phyloP scores from a whole-genome alignment of 805 yeast genomes.

The Clavispora vitiphila region DNA sequence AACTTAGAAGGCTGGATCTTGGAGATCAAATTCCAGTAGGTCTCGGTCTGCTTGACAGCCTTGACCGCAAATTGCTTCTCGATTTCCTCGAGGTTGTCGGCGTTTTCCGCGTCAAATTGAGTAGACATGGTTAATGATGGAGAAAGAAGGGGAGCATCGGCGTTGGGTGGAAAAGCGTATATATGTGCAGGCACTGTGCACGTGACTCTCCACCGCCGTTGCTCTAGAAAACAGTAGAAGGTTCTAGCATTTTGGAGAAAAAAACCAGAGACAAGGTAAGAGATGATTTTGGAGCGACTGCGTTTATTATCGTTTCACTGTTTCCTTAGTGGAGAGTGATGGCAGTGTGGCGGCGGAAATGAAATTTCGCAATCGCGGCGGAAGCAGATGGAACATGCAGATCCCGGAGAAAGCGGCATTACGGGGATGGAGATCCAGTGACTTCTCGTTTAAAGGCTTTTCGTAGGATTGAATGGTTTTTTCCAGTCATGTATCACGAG shows the following conservation, averaged over 20 bases:
- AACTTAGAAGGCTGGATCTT: conserved; percentile 75
- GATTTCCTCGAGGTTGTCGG: conserved; percentile 92
- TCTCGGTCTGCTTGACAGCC: conserved; percentile 93
- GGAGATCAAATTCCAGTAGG: conserved; percentile 80
- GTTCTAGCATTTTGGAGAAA: not conserved
- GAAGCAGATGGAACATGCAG: too few species aligned
- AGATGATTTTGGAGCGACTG: too few species aligned
- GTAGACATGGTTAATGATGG: conserved; percentile 22
- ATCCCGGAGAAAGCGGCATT: too few species aligned
- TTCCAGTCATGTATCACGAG: too few species aligned
- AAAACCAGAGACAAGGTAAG: too few species aligned
- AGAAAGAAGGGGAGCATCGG: not conserved
- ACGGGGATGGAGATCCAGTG: too few species aligned
- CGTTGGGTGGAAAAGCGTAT: not conserved
- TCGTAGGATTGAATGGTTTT: too few species aligned
- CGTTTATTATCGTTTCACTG: too few species aligned
- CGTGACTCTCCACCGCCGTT: not conserved
- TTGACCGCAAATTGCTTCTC: conserved; percentile 97
- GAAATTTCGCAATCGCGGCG: too few species aligned
- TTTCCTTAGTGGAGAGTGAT: too few species aligned
- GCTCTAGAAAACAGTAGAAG: not conserved
- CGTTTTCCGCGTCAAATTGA: conserved; percentile 76
- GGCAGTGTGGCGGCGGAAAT: too few species aligned
- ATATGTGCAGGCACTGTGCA: not conserved
- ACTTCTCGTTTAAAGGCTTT: too few species aligned